phyloP scores from a whole-genome alignment of 768 basidiomycete species.

The Naganishia onofrii region DNA sequence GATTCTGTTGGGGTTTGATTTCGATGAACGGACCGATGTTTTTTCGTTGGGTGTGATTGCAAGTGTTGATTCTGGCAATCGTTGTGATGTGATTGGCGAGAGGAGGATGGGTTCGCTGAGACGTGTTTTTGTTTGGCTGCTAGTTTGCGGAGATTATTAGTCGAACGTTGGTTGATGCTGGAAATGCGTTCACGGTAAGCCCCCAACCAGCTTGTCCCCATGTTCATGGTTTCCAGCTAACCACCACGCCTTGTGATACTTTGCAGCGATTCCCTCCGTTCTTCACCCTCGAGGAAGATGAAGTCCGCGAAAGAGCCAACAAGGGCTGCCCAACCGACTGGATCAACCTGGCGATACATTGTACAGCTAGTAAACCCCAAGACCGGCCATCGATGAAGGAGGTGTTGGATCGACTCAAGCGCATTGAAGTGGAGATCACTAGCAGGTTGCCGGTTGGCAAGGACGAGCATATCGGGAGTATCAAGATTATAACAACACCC shows the following conservation, averaged over 20 bases:
- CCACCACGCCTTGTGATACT: too few relatives aligned
- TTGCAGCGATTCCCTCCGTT: conserved; percentile 72
- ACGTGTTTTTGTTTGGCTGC: too few relatives aligned
- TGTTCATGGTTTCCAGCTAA: too few relatives aligned
- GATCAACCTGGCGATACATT: conserved; percentile 72
- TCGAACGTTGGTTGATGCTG: conserved; percentile 77
- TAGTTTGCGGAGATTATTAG: conserved; percentile 82
- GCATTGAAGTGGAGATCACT: conserved; percentile 80
- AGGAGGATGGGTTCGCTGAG: too few relatives aligned
- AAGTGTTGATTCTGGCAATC: too few relatives aligned
- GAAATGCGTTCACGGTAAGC: conserved; percentile 53
- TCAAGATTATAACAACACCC: conserved; percentile 64
- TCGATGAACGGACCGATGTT: conserved; percentile 89
- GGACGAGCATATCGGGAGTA: conserved; percentile 75
- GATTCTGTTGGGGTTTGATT: conserved; percentile 84
- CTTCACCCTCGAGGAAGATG: conserved; percentile 72
- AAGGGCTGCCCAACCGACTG: conserved; percentile 76
- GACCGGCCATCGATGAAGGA: conserved; percentile 71
- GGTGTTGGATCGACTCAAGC: conserved; percentile 73
- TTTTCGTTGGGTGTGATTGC: conserved; percentile 69
- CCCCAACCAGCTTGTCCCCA: too few relatives aligned
- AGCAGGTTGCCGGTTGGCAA: conserved; percentile 63
- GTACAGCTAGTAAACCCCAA: conserved; percentile 65
- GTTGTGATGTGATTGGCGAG: too few relatives aligned
- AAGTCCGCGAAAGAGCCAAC: conserved; percentile 67